Evolutionary conservation across 1,284 basidiomycete genomes (phyloP).

Genomic region (Apiotrichum porosum): DNA sequence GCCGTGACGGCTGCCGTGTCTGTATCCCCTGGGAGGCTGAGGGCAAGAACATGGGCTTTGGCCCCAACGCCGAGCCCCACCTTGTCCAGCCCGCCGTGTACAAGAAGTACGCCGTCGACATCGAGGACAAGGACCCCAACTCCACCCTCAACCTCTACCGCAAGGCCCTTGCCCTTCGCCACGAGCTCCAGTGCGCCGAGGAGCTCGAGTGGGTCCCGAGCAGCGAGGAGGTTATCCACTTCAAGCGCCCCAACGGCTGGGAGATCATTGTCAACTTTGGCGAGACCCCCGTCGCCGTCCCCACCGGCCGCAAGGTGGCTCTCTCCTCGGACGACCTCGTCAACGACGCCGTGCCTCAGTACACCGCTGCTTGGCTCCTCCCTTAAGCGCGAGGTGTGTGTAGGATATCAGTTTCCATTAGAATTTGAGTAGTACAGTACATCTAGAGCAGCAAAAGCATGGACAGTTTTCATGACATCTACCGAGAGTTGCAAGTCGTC

Average conservation of each 20-base stretch:
- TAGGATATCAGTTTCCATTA: neutral
- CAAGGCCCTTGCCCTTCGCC: constrained; percentile 24
- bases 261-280: constrained; percentile 35
- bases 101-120: constrained; percentile 27
- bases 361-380: constrained; percentile 18
- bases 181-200: constrained; percentile 30
- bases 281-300: constrained; percentile 20
- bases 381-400: constrained; percentile 1
- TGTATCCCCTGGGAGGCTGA: constrained; percentile 23
- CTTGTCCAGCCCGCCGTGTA: constrained; percentile 33
- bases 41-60: constrained; percentile 31
- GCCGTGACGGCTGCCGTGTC: constrained; percentile 42
- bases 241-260: constrained; percentile 39
- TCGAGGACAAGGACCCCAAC: constrained; percentile 23
- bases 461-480: no score
- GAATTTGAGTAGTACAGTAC: neutral
- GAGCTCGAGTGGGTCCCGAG: constrained; percentile 32
- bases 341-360: constrained; percentile 9
- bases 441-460: constrained; percentile 1
- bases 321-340: constrained; percentile 14
- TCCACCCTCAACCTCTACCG: constrained; percentile 38
- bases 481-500: no score
- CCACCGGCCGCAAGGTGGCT: constrained; percentile 27
- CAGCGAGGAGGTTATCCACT: constrained; percentile 26
- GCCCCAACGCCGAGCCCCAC: constrained; percentile 22